A percentile compares a stretch with the other conserved stretches of the same genome.
These are phyloP conservation scores for Picea engelmannii DNA, from an alignment of 83 land plant genomes.

Conservation along the genomic window DNA sequence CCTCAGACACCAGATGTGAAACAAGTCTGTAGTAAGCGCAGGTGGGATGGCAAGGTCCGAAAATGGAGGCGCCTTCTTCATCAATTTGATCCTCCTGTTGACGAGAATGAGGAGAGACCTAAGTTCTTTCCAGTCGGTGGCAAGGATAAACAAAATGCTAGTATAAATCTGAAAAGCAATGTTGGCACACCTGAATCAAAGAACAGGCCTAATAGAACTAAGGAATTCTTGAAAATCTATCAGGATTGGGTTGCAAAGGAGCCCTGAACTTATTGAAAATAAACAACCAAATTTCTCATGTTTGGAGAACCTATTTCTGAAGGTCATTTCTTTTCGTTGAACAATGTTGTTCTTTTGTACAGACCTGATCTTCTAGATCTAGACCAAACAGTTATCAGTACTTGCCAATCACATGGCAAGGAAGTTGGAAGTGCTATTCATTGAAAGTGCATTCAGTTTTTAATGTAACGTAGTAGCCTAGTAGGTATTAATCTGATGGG, in stretches of 20 bases:
- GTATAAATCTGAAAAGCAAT: too few relatives aligned
- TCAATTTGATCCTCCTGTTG: constrained; percentile 33
- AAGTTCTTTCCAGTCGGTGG: neutral
- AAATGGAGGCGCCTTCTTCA: constrained; percentile 42
- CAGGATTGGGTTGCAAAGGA: constrained; percentile 3
- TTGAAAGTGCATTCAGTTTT: too few relatives aligned
- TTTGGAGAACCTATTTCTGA: too few relatives aligned
- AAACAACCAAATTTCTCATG: too few relatives aligned
- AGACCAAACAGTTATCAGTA: too few relatives aligned
- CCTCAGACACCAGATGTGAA: constrained; percentile 40
- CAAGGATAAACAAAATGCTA: neutral
- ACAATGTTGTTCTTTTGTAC: too few relatives aligned
- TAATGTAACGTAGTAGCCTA: too few relatives aligned
- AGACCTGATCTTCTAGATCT: too few relatives aligned
- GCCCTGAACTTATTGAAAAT: neutral
- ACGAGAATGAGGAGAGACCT: neutral
- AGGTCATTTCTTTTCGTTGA: too few relatives aligned
- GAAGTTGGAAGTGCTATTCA: too few relatives aligned
- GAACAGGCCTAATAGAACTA: neutral
- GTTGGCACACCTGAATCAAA: neutral
- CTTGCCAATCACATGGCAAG: too few relatives aligned
- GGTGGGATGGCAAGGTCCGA: constrained; percentile 48
- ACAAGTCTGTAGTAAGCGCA: constrained; percentile 44
- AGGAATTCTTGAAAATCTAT: neutral
- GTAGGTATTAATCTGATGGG: too few relatives aligned